Conservation (phyloP, 2,329 filamentous ascomycete species). For the Grosmannia clavigera region DNA sequence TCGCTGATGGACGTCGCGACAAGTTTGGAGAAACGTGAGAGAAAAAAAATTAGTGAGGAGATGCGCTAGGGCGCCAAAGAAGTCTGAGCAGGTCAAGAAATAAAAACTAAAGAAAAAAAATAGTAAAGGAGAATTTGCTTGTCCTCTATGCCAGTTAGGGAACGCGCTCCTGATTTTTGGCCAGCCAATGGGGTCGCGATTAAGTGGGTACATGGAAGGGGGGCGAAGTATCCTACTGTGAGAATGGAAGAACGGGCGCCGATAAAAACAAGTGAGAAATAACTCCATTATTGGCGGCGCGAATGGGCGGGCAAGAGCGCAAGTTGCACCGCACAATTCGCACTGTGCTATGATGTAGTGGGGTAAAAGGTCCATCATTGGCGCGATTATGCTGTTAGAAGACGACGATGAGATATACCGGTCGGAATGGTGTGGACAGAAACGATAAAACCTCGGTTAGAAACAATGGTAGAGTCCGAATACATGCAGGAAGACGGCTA, state of each 20-base stretch:
- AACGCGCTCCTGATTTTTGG: background rate
- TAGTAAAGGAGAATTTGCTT: background rate
- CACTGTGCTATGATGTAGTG: background rate
- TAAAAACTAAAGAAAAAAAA: background rate
- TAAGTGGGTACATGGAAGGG: background rate
- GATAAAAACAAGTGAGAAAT: background rate
- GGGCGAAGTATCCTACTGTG: background rate
- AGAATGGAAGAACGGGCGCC: background rate
- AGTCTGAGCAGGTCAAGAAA: background rate
- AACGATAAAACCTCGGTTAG: background rate
- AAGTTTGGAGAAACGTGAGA: background rate
- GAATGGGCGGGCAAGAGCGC: background rate
- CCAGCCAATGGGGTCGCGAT: background rate
- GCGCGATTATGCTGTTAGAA: background rate
- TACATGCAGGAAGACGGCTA: background rate
- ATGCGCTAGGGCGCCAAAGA: constrained; percentile 1
- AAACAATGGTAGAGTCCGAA: background rate
- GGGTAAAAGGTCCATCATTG: background rate
- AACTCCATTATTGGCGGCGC: background rate
- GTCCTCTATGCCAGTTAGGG: background rate
- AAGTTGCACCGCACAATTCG: background rate
- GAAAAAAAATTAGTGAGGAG: constrained; percentile 1
- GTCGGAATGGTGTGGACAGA: background rate
- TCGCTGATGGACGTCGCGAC: constrained; percentile 1
- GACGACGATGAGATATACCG: background rate